Percentiles rank a stretch among this genome's conserved stretches.
These are phyloP conservation scores for Maudiozyma serrabonitensis DNA, from an alignment of 805 yeast species.

Conservation along the genomic window DNA sequence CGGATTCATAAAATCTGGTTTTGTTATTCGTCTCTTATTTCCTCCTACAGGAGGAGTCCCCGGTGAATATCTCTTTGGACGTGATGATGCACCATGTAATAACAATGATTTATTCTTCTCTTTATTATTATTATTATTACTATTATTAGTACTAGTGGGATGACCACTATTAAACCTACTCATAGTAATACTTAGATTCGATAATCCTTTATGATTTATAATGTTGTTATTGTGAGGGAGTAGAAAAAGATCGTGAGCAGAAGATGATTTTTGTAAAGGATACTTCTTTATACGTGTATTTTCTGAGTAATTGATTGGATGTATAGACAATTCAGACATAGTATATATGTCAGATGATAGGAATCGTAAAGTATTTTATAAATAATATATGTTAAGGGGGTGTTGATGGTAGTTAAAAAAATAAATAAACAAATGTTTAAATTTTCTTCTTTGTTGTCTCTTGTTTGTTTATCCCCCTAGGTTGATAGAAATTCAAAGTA, in stretches of 20 bases:
- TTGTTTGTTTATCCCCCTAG: too few species aligned
- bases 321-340: constrained; percentile 4
- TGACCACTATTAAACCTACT: constrained; percentile 1
- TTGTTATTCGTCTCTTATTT: constrained; percentile 19
- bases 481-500: too few species aligned
- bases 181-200: background rate
- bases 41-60: background rate
- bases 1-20: constrained; percentile 2
- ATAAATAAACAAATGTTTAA: too few species aligned
- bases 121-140: background rate
- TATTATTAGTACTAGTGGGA: background rate
- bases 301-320: background rate
- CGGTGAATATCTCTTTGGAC: too few species aligned
- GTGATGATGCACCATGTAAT: background rate
- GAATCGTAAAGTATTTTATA: too few species aligned
- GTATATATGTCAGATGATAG: background rate
- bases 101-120: background rate
- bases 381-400: too few species aligned
- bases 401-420: too few species aligned
- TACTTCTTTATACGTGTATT: background rate
- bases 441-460: too few species aligned
- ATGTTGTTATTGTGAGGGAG: background rate
- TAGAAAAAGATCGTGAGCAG: background rate
- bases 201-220: background rate
- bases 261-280: background rate